phyloP scores from a whole-genome alignment of 129 eudicot species.

The Tagetes patula region DNA sequence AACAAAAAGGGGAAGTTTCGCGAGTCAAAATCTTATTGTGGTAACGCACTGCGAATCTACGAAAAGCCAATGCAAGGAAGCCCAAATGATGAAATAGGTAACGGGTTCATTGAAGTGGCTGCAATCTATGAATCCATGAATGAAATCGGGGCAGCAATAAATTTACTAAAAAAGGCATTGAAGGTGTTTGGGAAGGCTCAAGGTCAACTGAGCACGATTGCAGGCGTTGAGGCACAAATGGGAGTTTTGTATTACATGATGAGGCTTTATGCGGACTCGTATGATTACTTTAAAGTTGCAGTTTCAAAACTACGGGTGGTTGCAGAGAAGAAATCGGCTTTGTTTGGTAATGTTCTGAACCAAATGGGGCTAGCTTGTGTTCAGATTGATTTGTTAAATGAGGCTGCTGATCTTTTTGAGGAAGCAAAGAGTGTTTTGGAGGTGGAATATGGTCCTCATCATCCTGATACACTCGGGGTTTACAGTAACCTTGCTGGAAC shows the following conservation, averaged over 20 bases:
- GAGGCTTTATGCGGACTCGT: slow-evolving; percentile 59
- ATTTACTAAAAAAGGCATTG: slow-evolving; percentile 63
- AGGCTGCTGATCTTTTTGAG: slow-evolving; percentile 85
- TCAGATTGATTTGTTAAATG: slow-evolving; percentile 59
- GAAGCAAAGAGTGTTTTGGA: slow-evolving; percentile 81
- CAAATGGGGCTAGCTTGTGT: slow-evolving; percentile 87
- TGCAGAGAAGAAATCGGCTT: slow-evolving; percentile 73
- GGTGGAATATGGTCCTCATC: slow-evolving; percentile 75
- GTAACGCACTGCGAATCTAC: slow-evolving; percentile 60
- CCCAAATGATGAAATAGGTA: slow-evolving; percentile 67
- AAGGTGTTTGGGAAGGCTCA: slow-evolving; percentile 54
- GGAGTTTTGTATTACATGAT: slow-evolving; percentile 73
- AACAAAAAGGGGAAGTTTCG: slow-evolving; percentile 79
- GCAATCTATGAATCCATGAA: slow-evolving; percentile 80
- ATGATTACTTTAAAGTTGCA: slow-evolving; percentile 56
- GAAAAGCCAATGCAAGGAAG: slow-evolving; percentile 55
- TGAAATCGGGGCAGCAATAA: slow-evolving; percentile 60
- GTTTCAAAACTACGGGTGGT: slow-evolving; percentile 50
- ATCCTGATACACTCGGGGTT: slow-evolving; percentile 83
- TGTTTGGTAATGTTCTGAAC: slow-evolving; percentile 71
- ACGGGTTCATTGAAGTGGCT: slow-evolving; percentile 81
- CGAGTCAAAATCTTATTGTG: slow-evolving; percentile 80
- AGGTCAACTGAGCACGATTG: slow-evolving; percentile 66
- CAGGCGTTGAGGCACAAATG: slow-evolving; percentile 90
- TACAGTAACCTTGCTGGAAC: slow-evolving; percentile 95